Evolutionary conservation across 2,329 filamentous ascomycete genomes (phyloP).

Genomic region (Madurella mycetomatis): DNA sequence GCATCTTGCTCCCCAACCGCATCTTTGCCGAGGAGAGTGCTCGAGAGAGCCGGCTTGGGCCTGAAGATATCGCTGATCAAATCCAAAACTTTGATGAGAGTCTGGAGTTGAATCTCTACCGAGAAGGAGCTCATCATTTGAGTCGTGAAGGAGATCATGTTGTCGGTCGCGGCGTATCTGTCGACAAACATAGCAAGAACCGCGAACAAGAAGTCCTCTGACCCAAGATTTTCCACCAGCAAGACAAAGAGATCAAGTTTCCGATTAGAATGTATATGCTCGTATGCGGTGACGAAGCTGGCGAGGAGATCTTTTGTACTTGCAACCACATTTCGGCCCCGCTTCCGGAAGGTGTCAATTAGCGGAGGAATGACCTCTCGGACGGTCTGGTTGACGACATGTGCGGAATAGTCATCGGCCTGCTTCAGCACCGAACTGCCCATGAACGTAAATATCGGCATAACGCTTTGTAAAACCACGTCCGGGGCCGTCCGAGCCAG

Average conservation of each 20-base stretch:
- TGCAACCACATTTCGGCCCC: conserved; percentile 70
- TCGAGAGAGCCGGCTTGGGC: conserved; percentile 68
- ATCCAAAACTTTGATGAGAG: conserved; percentile 71
- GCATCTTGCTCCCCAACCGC: conserved; percentile 46
- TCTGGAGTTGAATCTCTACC: conserved; percentile 70
- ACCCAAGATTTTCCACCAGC: conserved; percentile 77
- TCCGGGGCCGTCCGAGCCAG: conserved; percentile 86
- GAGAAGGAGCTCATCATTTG: conserved; percentile 70
- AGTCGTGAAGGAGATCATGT: conserved; percentile 68
- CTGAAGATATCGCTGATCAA: conserved; percentile 72
- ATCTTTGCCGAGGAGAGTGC: conserved; percentile 60
- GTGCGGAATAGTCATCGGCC: conserved; percentile 93
- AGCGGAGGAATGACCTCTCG: conserved; percentile 90
- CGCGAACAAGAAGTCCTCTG: conserved; percentile 82
- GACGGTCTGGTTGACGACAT: conserved; percentile 93
- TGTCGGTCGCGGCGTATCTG: conserved; percentile 73
- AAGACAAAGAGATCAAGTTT: conserved; percentile 79
- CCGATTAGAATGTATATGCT: conserved; percentile 87
- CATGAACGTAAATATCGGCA: conserved; percentile 99
- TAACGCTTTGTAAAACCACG: conserved; percentile 89
- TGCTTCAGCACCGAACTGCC: conserved; percentile 85
- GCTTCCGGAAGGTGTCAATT: conserved; percentile 77
- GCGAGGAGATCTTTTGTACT: conserved; percentile 86
- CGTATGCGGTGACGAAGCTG: conserved; percentile 93
- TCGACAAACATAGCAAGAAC: conserved; percentile 88